Evolutionary conservation across 2,329 filamentous ascomycete genomes (phyloP).

Genomic region (Colletotrichum sp.): DNA sequence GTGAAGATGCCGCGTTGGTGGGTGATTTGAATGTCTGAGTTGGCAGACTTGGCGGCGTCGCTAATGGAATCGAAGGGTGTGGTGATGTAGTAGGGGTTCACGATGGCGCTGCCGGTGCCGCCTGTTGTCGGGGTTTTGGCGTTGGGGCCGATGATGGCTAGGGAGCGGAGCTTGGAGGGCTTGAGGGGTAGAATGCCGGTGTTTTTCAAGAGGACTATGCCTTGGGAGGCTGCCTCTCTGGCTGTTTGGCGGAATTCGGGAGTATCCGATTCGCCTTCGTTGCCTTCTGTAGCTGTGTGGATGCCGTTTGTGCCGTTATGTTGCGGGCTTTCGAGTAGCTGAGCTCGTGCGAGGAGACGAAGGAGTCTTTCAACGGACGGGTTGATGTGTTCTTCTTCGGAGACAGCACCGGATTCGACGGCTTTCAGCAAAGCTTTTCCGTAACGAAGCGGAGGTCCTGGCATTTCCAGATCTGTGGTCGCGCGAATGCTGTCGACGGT

Average conservation of each 20-base stretch:
- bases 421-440: not conserved
- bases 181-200: constrained; percentile 60
- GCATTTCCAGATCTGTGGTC: constrained; percentile 40
- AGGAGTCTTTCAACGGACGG: not conserved
- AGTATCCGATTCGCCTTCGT: not conserved
- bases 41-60: not conserved
- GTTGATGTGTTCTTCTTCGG: not conserved
- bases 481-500: constrained; percentile 35
- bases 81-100: constrained; percentile 25
- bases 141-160: constrained; percentile 26
- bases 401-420: not conserved
- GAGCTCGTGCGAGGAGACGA: not conserved
- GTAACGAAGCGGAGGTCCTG: constrained; percentile 29
- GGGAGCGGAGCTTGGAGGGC: not conserved
- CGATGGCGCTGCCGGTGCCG: constrained; percentile 27
- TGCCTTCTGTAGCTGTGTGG: not conserved
- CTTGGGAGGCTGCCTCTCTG: not conserved
- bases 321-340: not conserved
- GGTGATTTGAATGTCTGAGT: constrained; percentile 9
- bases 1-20: constrained; percentile 16
- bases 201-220: constrained; percentile 70
- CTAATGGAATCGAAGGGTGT: constrained; percentile 17
- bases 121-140: constrained; percentile 22
- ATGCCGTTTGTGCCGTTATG: not conserved
- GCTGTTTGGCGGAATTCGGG: not conserved